Conservation (phyloP, 148 eudicot species). For the Camellia lanceoleosa region DNA sequence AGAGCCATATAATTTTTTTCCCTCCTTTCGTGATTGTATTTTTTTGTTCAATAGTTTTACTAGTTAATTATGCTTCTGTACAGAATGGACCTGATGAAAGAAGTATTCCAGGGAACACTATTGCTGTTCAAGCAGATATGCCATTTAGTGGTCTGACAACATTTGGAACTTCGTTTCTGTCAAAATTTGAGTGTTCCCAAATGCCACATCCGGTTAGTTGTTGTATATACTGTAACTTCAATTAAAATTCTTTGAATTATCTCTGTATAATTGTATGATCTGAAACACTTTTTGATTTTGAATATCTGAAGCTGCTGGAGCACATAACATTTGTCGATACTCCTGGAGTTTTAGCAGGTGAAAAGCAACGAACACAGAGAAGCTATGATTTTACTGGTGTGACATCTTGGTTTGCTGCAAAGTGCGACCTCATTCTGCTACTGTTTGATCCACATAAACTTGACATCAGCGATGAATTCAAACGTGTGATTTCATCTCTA, state of each 20-base stretch:
- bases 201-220: slow-evolving; percentile 92
- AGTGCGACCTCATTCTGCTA: slow-evolving; percentile 89
- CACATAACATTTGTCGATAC: slow-evolving; percentile 93
- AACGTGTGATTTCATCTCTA: slow-evolving; percentile 81
- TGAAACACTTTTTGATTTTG: slow-evolving; percentile 1
- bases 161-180: slow-evolving; percentile 90
- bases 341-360: slow-evolving; percentile 98
- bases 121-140: slow-evolving; percentile 99
- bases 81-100: slow-evolving; percentile 98
- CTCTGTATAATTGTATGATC: background rate
- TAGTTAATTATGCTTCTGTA: slow-evolving; percentile 10
- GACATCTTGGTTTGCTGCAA: slow-evolving; percentile 99
- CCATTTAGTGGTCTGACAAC: slow-evolving; percentile 84
- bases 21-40: background rate
- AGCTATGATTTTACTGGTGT: slow-evolving; percentile 99
- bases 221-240: background rate
- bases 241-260: background rate
- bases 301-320: slow-evolving; percentile 64
- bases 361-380: slow-evolving; percentile 95
- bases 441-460: slow-evolving; percentile 98
- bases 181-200: slow-evolving; percentile 96
- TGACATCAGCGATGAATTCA: slow-evolving; percentile 96
- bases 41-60: slow-evolving; percentile 13
- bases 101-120: slow-evolving; percentile 94
- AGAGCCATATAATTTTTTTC: no score